Evolutionary conservation across 2,329 filamentous ascomycete species (phyloP), one percentile per base, ranked within the genome.

Genomic region (Didymella exigua): DNA sequence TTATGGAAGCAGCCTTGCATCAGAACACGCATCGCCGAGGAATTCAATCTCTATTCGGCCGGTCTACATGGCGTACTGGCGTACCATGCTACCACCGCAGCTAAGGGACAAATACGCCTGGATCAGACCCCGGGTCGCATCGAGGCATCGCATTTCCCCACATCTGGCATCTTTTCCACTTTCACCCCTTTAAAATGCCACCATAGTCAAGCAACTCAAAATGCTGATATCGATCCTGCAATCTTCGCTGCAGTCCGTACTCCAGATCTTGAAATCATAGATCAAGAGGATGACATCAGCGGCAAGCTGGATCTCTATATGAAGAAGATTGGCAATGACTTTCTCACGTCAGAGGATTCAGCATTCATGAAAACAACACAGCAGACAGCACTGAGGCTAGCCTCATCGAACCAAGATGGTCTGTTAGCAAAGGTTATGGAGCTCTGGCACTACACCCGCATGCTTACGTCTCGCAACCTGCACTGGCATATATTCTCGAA

Each of bases 1-100:
- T 62, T 86, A 18, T 87, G 84, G 84, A 86, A 85, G 63, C 78
- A 82, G 54, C 81, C 79, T 7, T 87, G 84, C 60, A 79, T 86
- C 38, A 78, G 84, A 13, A 84, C 82, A 16, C 81, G 82, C 19
- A 79, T 87, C 44, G 79, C 80, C 5, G 83, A 86, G 33, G 82
- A 84, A 62, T 84, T 85, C 63, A 79, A 81, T 49, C 74, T 86
- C 13, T 87, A 84, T 68, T 82, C 80, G 53, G 78, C 82, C 37
- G 80, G 74, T 9, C 68, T 85, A n/a, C 81, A 84, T 61, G 76
- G 79, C 11, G 78, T 81, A 13, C 74, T 82, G 27, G 80, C 82
- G 4, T 82, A 79, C 59, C 79, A 82, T 59, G 78, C 81, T 27
- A 76, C 82, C 11, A 78, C 75, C 58, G 73, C 77, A 57, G 76